Evolutionary conservation across 2,329 filamentous ascomycete species (phyloP).

Genomic region (Plenodomus lindquistii): DNA sequence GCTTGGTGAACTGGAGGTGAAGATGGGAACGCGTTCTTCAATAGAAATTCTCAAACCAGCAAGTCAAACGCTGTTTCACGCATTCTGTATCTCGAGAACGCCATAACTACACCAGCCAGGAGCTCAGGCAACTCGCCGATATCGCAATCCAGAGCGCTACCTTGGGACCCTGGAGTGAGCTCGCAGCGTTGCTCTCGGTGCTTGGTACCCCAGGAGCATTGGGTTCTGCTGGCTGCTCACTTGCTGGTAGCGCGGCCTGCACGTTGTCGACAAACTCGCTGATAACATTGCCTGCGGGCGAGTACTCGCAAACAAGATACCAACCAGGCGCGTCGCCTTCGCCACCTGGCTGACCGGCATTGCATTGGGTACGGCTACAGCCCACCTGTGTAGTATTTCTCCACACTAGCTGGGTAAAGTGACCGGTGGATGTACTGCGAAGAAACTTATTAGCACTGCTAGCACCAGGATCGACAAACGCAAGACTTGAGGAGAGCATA

Average conservation of each 20-base stretch:
- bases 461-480: no score
- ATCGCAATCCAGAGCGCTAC: neutral
- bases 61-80: no score
- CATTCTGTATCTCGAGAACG: no score
- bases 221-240: constrained; percentile 9
- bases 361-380: constrained; percentile 25
- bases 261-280: constrained; percentile 43
- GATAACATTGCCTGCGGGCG: constrained; percentile 42
- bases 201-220: constrained; percentile 6
- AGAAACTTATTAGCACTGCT: constrained; percentile 50
- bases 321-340: constrained; percentile 25
- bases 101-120: neutral
- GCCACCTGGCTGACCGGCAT: constrained; percentile 8
- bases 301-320: constrained; percentile 46
- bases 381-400: constrained; percentile 24
- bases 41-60: no score
- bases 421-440: constrained; percentile 48
- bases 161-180: neutral
- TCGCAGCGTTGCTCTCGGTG: neutral
- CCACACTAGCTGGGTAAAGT: constrained; percentile 38
- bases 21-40: no score
- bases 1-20: no score
- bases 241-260: constrained; percentile 7
- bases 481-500: neutral
- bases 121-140: neutral